Conservation (phyloP, 306 rosid genomes). For the Trifolium subterraneum region DNA sequence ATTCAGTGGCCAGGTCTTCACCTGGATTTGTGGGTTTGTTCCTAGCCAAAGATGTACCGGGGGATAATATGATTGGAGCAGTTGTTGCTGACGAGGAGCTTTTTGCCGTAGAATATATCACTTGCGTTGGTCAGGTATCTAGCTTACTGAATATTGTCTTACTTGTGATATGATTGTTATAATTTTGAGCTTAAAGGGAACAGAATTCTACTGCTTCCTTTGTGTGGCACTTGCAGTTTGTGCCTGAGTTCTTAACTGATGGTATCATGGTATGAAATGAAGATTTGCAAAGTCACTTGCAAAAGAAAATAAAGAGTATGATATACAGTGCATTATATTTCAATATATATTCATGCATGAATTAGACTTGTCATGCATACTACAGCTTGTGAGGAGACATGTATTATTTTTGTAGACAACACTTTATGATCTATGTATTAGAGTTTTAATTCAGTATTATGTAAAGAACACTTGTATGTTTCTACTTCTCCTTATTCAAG, state of each 20-base stretch:
- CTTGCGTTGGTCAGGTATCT: constrained; percentile 95
- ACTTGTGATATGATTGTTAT: constrained; percentile 17
- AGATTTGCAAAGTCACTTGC: constrained; percentile 3
- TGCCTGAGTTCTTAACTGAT: constrained; percentile 1
- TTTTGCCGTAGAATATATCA: constrained; percentile 75
- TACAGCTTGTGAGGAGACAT: constrained; percentile 5
- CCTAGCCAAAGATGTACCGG: constrained; percentile 76
- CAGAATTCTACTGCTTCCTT: constrained; percentile 35
- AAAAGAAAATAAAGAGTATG: constrained; percentile 7
- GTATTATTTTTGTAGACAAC: constrained; percentile 28
- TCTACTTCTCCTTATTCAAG: constrained; percentile 14
- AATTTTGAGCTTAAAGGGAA: constrained; percentile 32
- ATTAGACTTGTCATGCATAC: constrained; percentile 15
- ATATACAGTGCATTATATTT: no score
- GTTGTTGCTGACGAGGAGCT: constrained; percentile 81
- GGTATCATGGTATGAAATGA: constrained; percentile 6
- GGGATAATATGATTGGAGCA: constrained; percentile 73
- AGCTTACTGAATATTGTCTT: constrained; percentile 39
- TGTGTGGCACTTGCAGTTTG: constrained; percentile 10
- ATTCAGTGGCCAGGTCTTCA: constrained; percentile 65
- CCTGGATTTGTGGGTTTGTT: constrained; percentile 81
- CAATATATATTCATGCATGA: no score
- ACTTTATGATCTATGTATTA: neutral
- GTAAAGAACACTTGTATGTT: neutral
- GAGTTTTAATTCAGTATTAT: constrained; percentile 23